Evolutionary conservation across 192 early-diverging fungal species (phyloP).

Genomic region (Hyaloraphidium curvatum): DNA sequence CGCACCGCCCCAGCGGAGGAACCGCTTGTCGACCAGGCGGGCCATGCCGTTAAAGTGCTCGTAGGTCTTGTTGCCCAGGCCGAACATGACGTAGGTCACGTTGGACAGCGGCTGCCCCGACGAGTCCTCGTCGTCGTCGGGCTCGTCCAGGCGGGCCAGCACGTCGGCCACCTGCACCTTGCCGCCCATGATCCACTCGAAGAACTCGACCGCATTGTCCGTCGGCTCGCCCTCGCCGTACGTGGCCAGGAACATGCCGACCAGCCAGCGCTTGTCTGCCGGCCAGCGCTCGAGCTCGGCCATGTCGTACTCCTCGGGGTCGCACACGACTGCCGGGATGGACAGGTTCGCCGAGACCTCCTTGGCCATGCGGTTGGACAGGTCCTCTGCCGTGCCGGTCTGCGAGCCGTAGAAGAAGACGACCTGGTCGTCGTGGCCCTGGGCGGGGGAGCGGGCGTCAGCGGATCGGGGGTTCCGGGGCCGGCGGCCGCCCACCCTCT

Average conservation of each 20-base stretch:
- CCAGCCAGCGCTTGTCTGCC: conserved; percentile 27
- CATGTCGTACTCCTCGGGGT: conserved; percentile 87
- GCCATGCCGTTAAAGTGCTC: conserved; percentile 77
- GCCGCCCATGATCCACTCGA: conserved; percentile 60
- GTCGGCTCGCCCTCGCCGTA: conserved; percentile 97
- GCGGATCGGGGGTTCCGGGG: neutral
- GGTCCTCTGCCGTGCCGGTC: conserved; percentile 98
- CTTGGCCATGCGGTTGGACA: conserved; percentile 75
- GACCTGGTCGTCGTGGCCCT: conserved; percentile 39
- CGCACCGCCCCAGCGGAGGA: conserved; percentile 53
- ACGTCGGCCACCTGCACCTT: conserved; percentile 47
- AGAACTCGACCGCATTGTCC: conserved; percentile 90
- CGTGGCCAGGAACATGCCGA: conserved; percentile 87
- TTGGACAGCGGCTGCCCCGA: conserved; percentile 24
- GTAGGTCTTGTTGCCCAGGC: conserved; percentile 78
- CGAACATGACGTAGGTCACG: conserved; percentile 53
- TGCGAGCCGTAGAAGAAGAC: conserved; percentile 93
- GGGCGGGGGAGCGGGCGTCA: neutral
- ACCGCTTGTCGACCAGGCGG: conserved; percentile 40
- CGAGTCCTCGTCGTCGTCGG: conserved; percentile 27
- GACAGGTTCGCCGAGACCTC: conserved; percentile 54
- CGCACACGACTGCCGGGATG: conserved; percentile 56
- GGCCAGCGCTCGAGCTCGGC: conserved; percentile 52
- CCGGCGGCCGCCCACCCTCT: neutral
- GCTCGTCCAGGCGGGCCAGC: conserved; percentile 31